Base-by-base conservation (phyloP, 148 eudicot genomes). In the Fagopyrum esculentum region DNA sequence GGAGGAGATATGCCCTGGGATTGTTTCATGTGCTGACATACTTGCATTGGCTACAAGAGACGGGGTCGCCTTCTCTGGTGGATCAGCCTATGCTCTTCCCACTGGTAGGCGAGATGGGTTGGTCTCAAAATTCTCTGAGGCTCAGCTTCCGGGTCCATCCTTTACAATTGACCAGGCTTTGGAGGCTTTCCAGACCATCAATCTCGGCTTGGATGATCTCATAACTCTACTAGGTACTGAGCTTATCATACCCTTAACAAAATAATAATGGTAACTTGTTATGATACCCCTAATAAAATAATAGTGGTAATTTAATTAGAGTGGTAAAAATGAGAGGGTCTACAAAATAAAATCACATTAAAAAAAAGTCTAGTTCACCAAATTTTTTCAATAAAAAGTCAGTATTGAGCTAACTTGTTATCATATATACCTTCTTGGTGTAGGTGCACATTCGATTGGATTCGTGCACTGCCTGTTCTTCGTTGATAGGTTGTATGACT, bases 371-470 rank as follows among this genome's bases (percentile, higher is more conserved):
- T n/a, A n/a, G n/a, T n/a, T n/a, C n/a, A n/a, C n/a, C n/a, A n/a
- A n/a, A n/a, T n/a, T n/a, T n/a, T n/a, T n/a, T n/a, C n/a, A n/a
- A n/a, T n/a, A n/a, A n/a, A n/a, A n/a, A n/a, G n/a, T n/a, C n/a
- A n/a, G 6, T 22, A 46, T 22, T 52, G 4, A 26, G 17, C 9
- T 12, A 11, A 44, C 13, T 6, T 22, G 56, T 11, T 54, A 19
- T 51, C 26, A 9, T 13, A 45, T 45, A 40, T 57, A n/a, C 15
- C 19, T 45, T 5, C 4, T 49, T 49, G 52, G 9, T 49, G 3
- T 59, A 80, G 80, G 83, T 69, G 83, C 59, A 29, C 83, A 81
- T 74, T 47, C 80, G 16, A 77, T 77, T 59, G 83, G 83, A 0
- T 49, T 74, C 4, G 48, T 55, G 22, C 83, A 81, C 52, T 81